A percentile compares a stretch with the other conserved stretches of the same genome.
Conservation (phyloP, 2,329 filamentous ascomycete genomes). For the Cercospora brassicicola region DNA sequence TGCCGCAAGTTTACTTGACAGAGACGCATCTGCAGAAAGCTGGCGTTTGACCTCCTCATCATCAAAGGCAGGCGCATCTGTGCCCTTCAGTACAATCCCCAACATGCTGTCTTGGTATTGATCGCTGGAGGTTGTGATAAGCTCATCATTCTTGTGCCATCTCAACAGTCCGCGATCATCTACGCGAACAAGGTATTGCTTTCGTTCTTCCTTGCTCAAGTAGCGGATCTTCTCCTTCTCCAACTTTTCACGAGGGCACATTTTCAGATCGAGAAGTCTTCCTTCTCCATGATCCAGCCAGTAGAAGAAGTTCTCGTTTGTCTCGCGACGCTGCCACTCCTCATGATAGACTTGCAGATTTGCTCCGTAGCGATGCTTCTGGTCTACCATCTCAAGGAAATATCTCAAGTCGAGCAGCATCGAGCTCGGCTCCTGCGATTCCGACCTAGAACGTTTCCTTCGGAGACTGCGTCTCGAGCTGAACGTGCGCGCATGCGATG, state of each 20-base stretch:
- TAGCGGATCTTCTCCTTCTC: constrained; percentile 81
- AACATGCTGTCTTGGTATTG: constrained; percentile 75
- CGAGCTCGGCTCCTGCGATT: constrained; percentile 51
- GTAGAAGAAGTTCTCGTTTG: constrained; percentile 84
- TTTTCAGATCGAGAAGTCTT: constrained; percentile 63
- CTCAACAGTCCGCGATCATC: constrained; percentile 71
- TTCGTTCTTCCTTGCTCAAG: constrained; percentile 76
- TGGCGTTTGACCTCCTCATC: constrained; percentile 19
- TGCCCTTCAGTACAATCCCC: constrained; percentile 52
- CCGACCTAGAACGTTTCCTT: constrained; percentile 48
- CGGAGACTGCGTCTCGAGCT: constrained; percentile 50
- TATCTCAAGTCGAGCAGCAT: constrained; percentile 83
- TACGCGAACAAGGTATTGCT: constrained; percentile 75
- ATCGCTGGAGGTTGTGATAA: constrained; percentile 71
- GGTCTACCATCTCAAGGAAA: constrained; percentile 69
- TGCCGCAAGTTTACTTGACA: constrained; percentile 23
- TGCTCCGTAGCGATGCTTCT: constrained; percentile 81
- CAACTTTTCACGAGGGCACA: constrained; percentile 70
- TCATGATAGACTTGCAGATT: constrained; percentile 79
- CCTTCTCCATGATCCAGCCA: constrained; percentile 82
- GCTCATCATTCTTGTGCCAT: constrained; percentile 79
- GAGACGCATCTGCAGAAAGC: constrained; percentile 16
- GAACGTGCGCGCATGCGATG: constrained; percentile 41
- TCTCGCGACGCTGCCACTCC: constrained; percentile 74
- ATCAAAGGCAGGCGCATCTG: constrained; percentile 43